phyloP scores from a whole-genome alignment of 2,329 filamentous ascomycete species.

The Phialophora chinensis region DNA sequence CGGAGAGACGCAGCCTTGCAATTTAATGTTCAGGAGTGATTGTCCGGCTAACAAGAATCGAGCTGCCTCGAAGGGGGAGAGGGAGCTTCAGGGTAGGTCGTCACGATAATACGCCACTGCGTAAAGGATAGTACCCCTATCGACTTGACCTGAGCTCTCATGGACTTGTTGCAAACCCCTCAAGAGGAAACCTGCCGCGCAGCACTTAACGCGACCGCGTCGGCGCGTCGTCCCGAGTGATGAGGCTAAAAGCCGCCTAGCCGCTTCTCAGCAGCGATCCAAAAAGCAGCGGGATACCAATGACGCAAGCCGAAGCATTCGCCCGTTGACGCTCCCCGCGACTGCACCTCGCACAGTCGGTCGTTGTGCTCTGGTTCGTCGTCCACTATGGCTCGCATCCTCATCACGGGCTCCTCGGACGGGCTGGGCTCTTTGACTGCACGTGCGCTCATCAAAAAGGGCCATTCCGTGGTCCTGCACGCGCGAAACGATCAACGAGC shows the following conservation, averaged over 20 bases:
- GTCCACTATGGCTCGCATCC: conserved; percentile 51
- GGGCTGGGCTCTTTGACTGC: conserved; percentile 62
- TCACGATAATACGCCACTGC: neutral
- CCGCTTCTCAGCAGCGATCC: neutral
- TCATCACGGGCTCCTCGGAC: conserved; percentile 65
- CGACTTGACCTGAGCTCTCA: neutral
- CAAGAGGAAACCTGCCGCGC: neutral
- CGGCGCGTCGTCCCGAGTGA: neutral
- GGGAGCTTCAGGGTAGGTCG: too few relatives aligned
- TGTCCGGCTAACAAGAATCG: neutral
- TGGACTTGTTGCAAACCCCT: too few relatives aligned
- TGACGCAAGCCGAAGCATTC: neutral
- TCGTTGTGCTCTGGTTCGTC: neutral
- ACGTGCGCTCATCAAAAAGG: conserved; percentile 55
- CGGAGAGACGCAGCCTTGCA: neutral
- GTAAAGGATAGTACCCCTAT: too few relatives aligned
- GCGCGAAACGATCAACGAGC: conserved; percentile 63
- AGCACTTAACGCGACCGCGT: conserved; percentile 5
- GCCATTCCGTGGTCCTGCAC: conserved; percentile 63
- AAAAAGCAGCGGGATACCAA: neutral
- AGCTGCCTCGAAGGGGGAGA: neutral
- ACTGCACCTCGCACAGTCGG: neutral
- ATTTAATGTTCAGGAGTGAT: neutral
- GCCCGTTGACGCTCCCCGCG: too few relatives aligned
- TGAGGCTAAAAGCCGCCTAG: neutral